Evolutionary conservation across 176 grass and related monocot species (phyloP), one percentile per base, ranked within the genome.

Genomic region (Stipa capillata): DNA sequence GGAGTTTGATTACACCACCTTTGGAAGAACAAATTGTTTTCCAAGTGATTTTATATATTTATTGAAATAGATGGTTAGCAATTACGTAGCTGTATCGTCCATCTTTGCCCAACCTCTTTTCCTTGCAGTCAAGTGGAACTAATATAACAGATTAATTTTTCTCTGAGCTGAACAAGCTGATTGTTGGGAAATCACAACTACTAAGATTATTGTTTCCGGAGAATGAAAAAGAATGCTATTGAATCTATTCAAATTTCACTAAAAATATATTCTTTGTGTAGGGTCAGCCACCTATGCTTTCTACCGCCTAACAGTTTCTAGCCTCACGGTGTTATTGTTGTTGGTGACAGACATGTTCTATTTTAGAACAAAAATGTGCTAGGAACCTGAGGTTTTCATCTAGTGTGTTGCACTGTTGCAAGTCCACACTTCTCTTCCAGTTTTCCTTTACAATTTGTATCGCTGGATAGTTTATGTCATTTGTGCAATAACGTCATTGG

Each of bases 21-120:
- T 66, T 73, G 74, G 23, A 82, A 73, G 36, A 35, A 56, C 31
- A 73, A 60, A 57, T 50, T 82, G 48, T 83, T 72, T 72, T 54
- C 67, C 41, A 24, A 58, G 16, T 24, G 6, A 18, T 65, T 64
- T 73, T 45, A 65, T 20, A 56, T 78, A 15, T 2, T 48, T n/a
- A 13, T 57, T 37, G 31, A 83, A 87, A 63, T 29, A 74, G 8
- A 73, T 51, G 45, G 36, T 72, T 35, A 28, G 18, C 35, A 54
- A 51, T 51, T 54, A 17, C 29, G 14, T 73, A 42, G 18, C 58
- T 86, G 50, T 68, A 73, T 55, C 34, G 16, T 35, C 50, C 21
- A 58, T 49, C 21, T 12, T 37, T 80, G 35, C 53, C 28, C 3
- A 50, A 40, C 64, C 33, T 86, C 61, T 24, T 69, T 70, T 74